Percentiles rank a stretch among this genome's conserved stretches.
Evolutionary conservation across 2,329 filamentous ascomycete species (phyloP).

Genomic region (Aureobasidium sp.): DNA sequence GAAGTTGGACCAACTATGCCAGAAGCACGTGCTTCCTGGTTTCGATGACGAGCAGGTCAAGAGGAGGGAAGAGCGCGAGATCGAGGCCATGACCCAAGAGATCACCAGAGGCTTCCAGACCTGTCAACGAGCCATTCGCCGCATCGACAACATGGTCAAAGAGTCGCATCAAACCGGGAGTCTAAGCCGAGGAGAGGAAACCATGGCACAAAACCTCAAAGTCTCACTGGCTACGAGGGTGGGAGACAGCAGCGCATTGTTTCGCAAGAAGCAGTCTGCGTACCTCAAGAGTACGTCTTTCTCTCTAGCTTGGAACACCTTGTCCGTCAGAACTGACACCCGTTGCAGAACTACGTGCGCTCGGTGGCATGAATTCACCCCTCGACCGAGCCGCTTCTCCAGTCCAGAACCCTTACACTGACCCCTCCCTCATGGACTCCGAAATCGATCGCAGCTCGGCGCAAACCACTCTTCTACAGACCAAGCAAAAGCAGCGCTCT

Average conservation of each 20-base stretch:
- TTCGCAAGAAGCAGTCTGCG: slow-evolving; percentile 93
- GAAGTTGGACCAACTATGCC: slow-evolving; percentile 82
- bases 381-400: slow-evolving; percentile 38
- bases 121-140: slow-evolving; percentile 81
- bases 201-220: slow-evolving; percentile 93
- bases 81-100: slow-evolving; percentile 80
- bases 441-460: slow-evolving; percentile 90
- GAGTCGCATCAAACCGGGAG: slow-evolving; percentile 65
- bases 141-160: slow-evolving; percentile 76
- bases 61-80: slow-evolving; percentile 75
- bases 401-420: slow-evolving; percentile 59
- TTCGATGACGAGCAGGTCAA: slow-evolving; percentile 94
- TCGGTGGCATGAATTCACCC: slow-evolving; percentile 41
- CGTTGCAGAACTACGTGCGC: slow-evolving; percentile 31
- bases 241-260: slow-evolving; percentile 82
- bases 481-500: slow-evolving; percentile 53
- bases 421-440: slow-evolving; percentile 84
- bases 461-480: slow-evolving; percentile 77
- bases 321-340: slow-evolving; percentile 30
- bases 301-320: slow-evolving; percentile 29
- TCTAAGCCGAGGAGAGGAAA: slow-evolving; percentile 76
- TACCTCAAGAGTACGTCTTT: slow-evolving; percentile 74
- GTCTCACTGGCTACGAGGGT: slow-evolving; percentile 80
- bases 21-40: slow-evolving; percentile 91
- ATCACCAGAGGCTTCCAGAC: slow-evolving; percentile 85